Evolutionary conservation across 176 grass and related monocot genomes (phyloP).

Genomic region (Coix lacrymajobi): DNA sequence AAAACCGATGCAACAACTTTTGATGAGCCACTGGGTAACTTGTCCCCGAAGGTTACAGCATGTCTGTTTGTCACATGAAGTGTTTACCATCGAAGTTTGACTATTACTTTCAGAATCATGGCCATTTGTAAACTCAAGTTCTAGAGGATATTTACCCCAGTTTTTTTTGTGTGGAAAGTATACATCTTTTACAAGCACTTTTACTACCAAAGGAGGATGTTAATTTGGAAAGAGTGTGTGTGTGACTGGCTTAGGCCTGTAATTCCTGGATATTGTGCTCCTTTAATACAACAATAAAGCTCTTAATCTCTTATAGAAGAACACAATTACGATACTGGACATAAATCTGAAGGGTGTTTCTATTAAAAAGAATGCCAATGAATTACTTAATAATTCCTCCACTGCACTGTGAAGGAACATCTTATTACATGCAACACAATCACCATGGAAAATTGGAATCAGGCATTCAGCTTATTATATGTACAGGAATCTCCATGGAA

Average conservation of each 20-base stretch:
- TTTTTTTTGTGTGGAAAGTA: neutral
- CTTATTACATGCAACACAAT: constrained; percentile 36
- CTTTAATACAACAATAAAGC: too few species aligned
- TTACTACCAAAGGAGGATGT: too few species aligned
- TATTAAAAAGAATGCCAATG: neutral
- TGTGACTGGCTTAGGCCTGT: neutral
- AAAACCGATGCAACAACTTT: constrained; percentile 28
- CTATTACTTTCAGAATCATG: neutral
- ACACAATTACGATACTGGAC: neutral
- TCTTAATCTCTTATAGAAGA: too few species aligned
- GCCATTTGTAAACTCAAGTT: neutral
- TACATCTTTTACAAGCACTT: neutral
- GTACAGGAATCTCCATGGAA: neutral
- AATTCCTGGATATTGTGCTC: neutral
- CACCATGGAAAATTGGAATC: neutral
- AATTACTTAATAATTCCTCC: neutral
- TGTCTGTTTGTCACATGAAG: neutral
- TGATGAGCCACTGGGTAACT: constrained; percentile 16
- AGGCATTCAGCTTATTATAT: constrained; percentile 9
- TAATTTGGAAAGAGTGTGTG: too few species aligned
- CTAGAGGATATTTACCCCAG: neutral
- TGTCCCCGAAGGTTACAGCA: constrained; percentile 16
- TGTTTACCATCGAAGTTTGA: neutral
- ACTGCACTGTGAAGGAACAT: neutral
- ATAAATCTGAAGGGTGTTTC: neutral